Conservation (phyloP, 129 eudicot species). For the Kitagawia praeruptora region DNA sequence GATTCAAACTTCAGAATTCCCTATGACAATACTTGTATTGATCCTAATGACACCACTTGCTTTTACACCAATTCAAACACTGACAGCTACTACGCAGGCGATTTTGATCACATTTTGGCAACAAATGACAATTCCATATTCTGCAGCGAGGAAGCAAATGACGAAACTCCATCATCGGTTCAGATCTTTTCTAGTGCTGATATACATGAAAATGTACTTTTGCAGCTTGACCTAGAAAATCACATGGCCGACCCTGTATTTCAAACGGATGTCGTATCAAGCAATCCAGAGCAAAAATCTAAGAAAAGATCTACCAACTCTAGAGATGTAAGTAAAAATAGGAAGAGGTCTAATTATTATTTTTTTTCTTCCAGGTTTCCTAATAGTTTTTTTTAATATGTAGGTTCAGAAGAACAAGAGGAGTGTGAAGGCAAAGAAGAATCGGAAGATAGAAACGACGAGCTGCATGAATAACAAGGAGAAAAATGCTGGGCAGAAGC, state of each 20-base stretch:
- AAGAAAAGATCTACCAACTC: slow-evolving; percentile 40
- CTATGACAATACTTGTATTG: background rate
- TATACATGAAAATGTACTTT: background rate
- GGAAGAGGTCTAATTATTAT: background rate
- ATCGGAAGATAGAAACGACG: slow-evolving; percentile 10
- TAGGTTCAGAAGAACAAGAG: slow-evolving; percentile 47
- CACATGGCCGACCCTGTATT: background rate
- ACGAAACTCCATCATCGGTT: background rate
- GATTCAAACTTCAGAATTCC: background rate
- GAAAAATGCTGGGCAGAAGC: slow-evolving; percentile 19
- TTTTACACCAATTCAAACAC: background rate
- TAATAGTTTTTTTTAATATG: slow-evolving; percentile 5
- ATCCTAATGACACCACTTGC: background rate
- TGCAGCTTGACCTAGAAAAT: background rate
- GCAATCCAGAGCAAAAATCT: slow-evolving; percentile 11
- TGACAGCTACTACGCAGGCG: background rate
- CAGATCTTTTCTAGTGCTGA: background rate
- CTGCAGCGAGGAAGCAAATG: background rate
- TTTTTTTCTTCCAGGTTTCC: background rate
- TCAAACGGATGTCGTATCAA: slow-evolving; percentile 1
- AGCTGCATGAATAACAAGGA: slow-evolving; percentile 18
- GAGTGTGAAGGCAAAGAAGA: slow-evolving; percentile 34
- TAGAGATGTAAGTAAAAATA: slow-evolving; percentile 33
- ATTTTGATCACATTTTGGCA: background rate
- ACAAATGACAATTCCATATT: background rate